These are phyloP conservation scores for Capsicum chinense DNA, from an alignment of 257 asterid genomes.

Conservation along the genomic window DNA sequence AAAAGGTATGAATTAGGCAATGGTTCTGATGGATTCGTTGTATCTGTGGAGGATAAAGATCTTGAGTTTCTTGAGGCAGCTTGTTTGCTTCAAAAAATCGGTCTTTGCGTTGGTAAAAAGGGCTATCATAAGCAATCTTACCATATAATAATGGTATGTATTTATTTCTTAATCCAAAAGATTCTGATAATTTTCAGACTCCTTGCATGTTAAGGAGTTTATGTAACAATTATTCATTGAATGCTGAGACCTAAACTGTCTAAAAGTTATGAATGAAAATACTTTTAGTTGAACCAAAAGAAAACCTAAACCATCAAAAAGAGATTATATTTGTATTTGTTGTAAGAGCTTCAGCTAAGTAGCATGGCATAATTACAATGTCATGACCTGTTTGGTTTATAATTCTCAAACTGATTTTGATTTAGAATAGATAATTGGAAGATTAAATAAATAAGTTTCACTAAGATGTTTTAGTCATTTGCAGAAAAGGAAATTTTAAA, in stretches of 20 bases:
- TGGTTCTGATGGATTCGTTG: constrained; percentile 35
- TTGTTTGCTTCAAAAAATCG: constrained; percentile 80
- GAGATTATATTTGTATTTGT: background rate
- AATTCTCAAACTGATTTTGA: constrained; percentile 8
- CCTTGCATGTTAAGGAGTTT: background rate
- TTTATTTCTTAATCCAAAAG: constrained; percentile 8
- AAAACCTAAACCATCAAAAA: background rate
- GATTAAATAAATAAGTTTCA: background rate
- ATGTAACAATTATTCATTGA: background rate
- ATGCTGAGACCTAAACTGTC: background rate
- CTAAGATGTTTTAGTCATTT: constrained; percentile 1
- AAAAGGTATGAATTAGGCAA: constrained; percentile 38
- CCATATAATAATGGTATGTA: constrained; percentile 55
- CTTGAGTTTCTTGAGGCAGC: constrained; percentile 89
- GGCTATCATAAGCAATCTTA: constrained; percentile 77
- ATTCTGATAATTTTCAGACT: constrained; percentile 20
- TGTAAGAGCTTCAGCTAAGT: background rate
- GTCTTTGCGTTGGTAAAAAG: constrained; percentile 70
- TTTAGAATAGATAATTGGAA: background rate
- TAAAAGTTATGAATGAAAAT: too few species aligned
- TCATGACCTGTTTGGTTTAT: background rate
- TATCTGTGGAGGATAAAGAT: constrained; percentile 55
- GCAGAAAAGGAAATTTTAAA: background rate
- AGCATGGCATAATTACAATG: background rate
- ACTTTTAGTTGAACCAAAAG: too few species aligned